Evolutionary conservation across 495 filamentous ascomycete genomes (phyloP).

Genomic region (Physcia stellaris): DNA sequence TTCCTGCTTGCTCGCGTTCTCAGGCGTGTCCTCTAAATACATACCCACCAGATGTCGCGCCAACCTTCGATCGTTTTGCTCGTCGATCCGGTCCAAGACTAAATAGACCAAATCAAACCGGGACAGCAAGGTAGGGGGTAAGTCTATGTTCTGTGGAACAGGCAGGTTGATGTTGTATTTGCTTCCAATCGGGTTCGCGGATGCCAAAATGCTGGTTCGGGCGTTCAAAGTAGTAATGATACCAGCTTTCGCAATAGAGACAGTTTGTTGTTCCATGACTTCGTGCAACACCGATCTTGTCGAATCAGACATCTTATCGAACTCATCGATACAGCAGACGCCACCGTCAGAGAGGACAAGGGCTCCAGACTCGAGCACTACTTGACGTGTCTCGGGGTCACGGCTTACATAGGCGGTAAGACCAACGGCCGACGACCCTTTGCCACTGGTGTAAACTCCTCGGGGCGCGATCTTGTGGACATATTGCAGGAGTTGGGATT

Average conservation of each 20-base stretch:
- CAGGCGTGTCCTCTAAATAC: slow-evolving; percentile 89
- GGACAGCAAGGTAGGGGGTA: slow-evolving; percentile 86
- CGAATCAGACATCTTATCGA: slow-evolving; percentile 97
- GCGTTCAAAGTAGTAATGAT: slow-evolving; percentile 98
- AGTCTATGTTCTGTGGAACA: slow-evolving; percentile 94
- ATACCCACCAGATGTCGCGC: slow-evolving; percentile 90
- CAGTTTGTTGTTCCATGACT: slow-evolving; percentile 99
- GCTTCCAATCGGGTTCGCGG: slow-evolving; percentile 93
- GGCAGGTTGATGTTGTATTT: slow-evolving; percentile 93
- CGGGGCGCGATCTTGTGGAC: slow-evolving; percentile 95
- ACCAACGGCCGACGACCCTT: slow-evolving; percentile 94
- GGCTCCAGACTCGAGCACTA: slow-evolving; percentile 93
- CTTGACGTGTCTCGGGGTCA: slow-evolving; percentile 84
- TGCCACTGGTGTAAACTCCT: slow-evolving; percentile 93
- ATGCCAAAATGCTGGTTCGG: slow-evolving; percentile 84
- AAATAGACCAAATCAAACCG: slow-evolving; percentile 96
- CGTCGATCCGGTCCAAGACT: slow-evolving; percentile 84
- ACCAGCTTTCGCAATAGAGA: slow-evolving; percentile 95
- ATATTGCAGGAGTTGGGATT: slow-evolving; percentile 88
- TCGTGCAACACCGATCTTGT: slow-evolving; percentile 95
- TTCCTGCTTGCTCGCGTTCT: slow-evolving; percentile 64
- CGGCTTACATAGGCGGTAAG: slow-evolving; percentile 96
- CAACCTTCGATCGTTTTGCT: slow-evolving; percentile 71
- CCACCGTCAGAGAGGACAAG: slow-evolving; percentile 92
- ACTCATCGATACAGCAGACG: slow-evolving; percentile 98